These are phyloP conservation scores for Neopestalotiopsis clavispora DNA, from an alignment of 2,329 filamentous ascomycete genomes.

Conservation along the genomic window DNA sequence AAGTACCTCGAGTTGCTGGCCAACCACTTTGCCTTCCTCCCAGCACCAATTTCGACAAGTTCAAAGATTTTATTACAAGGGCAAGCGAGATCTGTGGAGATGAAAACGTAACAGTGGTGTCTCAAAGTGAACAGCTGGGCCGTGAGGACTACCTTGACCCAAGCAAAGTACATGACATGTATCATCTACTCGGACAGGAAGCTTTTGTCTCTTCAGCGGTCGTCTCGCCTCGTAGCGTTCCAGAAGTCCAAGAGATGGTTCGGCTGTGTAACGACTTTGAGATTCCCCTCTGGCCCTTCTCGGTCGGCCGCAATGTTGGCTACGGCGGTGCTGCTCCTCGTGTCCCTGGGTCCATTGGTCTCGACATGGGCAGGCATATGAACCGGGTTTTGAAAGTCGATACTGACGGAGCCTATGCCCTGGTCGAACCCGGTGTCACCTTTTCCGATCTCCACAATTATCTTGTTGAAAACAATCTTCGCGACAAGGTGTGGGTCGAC, in stretches of 20 bases:
- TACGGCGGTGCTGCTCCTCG: constrained; percentile 60
- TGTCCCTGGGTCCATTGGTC: constrained; percentile 53
- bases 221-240: constrained; percentile 36
- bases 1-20: constrained; percentile 4
- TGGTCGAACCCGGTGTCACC: constrained; percentile 62
- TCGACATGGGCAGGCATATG: constrained; percentile 60
- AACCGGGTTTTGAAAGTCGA: constrained; percentile 57
- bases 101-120: neutral
- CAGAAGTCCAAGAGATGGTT: constrained; percentile 38
- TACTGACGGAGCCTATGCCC: constrained; percentile 50
- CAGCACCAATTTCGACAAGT: neutral
- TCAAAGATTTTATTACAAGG: neutral
- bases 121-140: neutral
- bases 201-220: constrained; percentile 51
- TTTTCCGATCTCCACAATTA: constrained; percentile 57
- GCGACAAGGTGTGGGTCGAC: constrained; percentile 48
- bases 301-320: constrained; percentile 43
- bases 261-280: constrained; percentile 36
- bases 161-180: constrained; percentile 41
- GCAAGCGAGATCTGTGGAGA: constrained; percentile 2
- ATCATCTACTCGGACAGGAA: constrained; percentile 47
- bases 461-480: constrained; percentile 45
- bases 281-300: constrained; percentile 34
- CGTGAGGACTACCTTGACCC: neutral
- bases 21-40: neutral